Base-by-base conservation (phyloP, 768 basidiomycete genomes). In the Leucosporidium creatinivorum region DNA sequence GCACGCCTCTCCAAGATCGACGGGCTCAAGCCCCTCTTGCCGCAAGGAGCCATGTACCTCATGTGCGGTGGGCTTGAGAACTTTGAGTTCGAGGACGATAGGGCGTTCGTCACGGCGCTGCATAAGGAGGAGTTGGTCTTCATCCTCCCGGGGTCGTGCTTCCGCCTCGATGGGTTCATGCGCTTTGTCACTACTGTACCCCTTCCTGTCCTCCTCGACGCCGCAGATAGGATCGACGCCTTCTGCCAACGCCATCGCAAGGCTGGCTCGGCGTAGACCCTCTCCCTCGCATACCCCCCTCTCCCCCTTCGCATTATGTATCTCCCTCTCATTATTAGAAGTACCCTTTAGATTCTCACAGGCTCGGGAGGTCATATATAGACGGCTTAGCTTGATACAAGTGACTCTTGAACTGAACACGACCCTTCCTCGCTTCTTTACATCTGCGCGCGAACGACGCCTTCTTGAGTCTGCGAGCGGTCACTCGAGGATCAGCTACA, bases 181-280 rank as follows among this genome's bases (percentile, higher is more conserved):
- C 72, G 72, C 9, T 73, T 73, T 62, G 72, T 73, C 13, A 73
- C 72, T 25, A 73, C 72, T 13, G 69, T 68, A 3, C 72, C 72
- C 0, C 66, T 73, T 17, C 52, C 60, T 1, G 26, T 63, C 44
- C 63, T 73, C 28, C 31, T 73, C 18, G 57, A 69, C 33, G 72
- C 72, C 3, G 62, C 60, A 51, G 72, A 73, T 28, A 62, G 72
- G 3, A 30, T 73, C 54, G 72, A 73, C 58, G 66, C 68, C 2
- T 73, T 73, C 66, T 69, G 67, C 67, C 48, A 52, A 2, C 65
- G 70, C 10, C 70, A 68, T 61, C 62, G 49, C 47, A 69, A 66
- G 58, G 10, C 36, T 2, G 51, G 15, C 51, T 33, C 33, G 33
- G 55, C 50, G 17, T 51, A 17, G 17, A 23, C 50, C 2, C 39